Conservation (phyloP, 2,329 filamentous ascomycete genomes). For the Calonectria fujianensis region DNA sequence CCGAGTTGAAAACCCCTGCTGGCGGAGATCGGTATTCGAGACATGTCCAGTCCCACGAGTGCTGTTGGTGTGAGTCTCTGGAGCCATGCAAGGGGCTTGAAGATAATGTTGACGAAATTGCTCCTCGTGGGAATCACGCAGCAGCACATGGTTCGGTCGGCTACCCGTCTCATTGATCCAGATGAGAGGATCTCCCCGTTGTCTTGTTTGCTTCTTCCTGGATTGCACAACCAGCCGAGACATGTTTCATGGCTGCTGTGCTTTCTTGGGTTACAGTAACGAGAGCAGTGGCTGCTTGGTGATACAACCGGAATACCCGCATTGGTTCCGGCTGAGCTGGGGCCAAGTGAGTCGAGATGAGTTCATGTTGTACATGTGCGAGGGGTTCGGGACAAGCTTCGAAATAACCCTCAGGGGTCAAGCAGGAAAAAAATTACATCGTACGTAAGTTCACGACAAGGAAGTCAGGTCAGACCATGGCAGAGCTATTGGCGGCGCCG, state of each 20-base stretch:
- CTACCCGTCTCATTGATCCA: slow-evolving; percentile 34
- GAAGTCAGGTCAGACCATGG: neutral
- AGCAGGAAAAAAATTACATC: slow-evolving; percentile 5
- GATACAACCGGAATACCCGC: slow-evolving; percentile 31
- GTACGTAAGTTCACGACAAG: slow-evolving; percentile 18
- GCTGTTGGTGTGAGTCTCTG: neutral
- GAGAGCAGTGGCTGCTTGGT: slow-evolving; percentile 21
- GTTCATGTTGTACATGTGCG: slow-evolving; percentile 39
- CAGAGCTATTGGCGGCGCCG: neutral
- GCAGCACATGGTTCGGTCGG: slow-evolving; percentile 26
- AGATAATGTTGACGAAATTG: slow-evolving; percentile 15
- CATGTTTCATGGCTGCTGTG: slow-evolving; percentile 42
- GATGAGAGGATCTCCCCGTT: slow-evolving; percentile 23
- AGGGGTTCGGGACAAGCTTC: neutral
- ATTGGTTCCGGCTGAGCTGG: slow-evolving; percentile 29
- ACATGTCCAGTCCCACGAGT: slow-evolving; percentile 9
- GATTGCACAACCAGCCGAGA: slow-evolving; percentile 34
- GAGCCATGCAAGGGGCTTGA: slow-evolving; percentile 13
- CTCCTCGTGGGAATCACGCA: slow-evolving; percentile 33
- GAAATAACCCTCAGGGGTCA: slow-evolving; percentile 29
- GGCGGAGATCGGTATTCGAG: slow-evolving; percentile 29
- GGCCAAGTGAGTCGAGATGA: slow-evolving; percentile 44
- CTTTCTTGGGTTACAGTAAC: slow-evolving; percentile 12
- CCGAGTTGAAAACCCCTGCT: slow-evolving; percentile 28
- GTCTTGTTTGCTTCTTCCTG: slow-evolving; percentile 20